Conservation (phyloP, 148 eudicot species). For the Camellia lanceoleosa region DNA sequence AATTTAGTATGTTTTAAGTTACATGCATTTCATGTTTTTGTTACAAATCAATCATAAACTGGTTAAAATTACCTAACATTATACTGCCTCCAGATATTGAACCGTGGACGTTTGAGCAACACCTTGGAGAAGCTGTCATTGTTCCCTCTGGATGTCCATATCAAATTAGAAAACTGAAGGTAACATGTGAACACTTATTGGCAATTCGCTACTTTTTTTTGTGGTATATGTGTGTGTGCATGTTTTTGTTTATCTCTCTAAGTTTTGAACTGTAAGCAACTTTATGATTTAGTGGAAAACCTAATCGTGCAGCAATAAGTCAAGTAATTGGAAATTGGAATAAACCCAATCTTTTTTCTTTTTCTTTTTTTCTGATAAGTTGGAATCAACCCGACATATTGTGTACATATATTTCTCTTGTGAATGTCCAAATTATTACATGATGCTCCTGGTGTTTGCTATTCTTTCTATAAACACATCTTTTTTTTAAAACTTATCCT, state of each 20-base stretch:
- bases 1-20: slow-evolving; percentile 55
- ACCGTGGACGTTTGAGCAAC: slow-evolving; percentile 90
- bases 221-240: neutral
- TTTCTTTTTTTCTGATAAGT: too few species aligned
- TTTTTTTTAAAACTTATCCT: too few species aligned
- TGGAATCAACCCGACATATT: too few species aligned
- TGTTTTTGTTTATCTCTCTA: neutral
- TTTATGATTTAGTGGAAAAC: neutral
- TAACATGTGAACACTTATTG: slow-evolving; percentile 13
- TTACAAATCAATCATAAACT: neutral
- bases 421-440: neutral
- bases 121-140: slow-evolving; percentile 89
- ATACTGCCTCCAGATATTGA: slow-evolving; percentile 54
- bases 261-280: neutral
- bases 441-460: neutral
- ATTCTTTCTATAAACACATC: neutral
- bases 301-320: neutral
- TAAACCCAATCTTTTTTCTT: neutral
- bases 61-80: neutral
- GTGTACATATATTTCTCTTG: neutral
- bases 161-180: slow-evolving; percentile 77
- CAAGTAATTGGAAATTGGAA: neutral
- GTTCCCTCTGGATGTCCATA: slow-evolving; percentile 96
- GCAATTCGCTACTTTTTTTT: neutral
- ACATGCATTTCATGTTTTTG: neutral